phyloP scores from a whole-genome alignment of 768 basidiomycete species.

The Russula emetica region DNA sequence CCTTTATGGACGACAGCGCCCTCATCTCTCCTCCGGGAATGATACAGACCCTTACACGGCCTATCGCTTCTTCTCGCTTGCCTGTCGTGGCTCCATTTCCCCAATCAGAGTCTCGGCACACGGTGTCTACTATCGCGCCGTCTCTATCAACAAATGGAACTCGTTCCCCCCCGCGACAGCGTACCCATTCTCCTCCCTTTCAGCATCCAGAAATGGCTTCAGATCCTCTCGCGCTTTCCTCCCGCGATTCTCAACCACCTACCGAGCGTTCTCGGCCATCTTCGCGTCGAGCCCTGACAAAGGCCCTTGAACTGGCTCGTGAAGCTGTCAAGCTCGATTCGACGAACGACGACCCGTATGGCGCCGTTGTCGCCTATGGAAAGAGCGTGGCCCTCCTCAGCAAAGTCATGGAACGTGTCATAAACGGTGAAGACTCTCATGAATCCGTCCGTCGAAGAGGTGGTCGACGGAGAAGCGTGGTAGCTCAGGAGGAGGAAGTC shows the following conservation, averaged over 20 bases:
- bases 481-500: slow-evolving; percentile 91
- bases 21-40: slow-evolving; percentile 27
- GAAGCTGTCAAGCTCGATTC: slow-evolving; percentile 87
- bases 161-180: slow-evolving; percentile 54
- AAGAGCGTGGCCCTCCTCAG: slow-evolving; percentile 81
- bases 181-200: slow-evolving; percentile 29
- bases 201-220: slow-evolving; percentile 41
- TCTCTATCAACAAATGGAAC: slow-evolving; percentile 49
- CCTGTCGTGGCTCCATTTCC: slow-evolving; percentile 61
- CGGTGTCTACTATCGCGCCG: slow-evolving; percentile 32
- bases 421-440: slow-evolving; percentile 76
- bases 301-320: slow-evolving; percentile 81
- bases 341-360: slow-evolving; percentile 82
- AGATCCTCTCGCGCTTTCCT: slow-evolving; percentile 44
- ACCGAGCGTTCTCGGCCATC: slow-evolving; percentile 60
- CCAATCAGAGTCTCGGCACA: slow-evolving; percentile 43
- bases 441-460: slow-evolving; percentile 54
- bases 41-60: slow-evolving; percentile 34
- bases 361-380: slow-evolving; percentile 84
- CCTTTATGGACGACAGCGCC: slow-evolving; percentile 29
- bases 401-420: slow-evolving; percentile 89
- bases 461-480: slow-evolving; percentile 68
- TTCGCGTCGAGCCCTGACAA: slow-evolving; percentile 80
- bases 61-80: slow-evolving; percentile 46
- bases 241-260: slow-evolving; percentile 40